Conservation (phyloP, 495 filamentous ascomycete species). For the Durotheca rogersii region DNA sequence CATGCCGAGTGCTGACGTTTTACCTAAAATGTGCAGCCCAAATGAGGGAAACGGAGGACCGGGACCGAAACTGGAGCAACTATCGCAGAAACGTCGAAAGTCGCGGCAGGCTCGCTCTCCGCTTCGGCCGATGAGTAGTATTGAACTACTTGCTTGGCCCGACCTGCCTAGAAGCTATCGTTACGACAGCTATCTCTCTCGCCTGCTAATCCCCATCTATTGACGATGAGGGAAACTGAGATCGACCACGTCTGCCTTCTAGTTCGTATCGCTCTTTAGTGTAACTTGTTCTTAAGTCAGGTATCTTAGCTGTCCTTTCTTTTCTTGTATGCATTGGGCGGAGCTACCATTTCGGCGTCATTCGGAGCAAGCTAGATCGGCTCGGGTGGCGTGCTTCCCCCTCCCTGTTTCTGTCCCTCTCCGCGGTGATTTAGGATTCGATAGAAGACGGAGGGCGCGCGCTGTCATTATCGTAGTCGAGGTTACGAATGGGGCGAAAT, state of each 20-base stretch:
- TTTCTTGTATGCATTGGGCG: constrained; percentile 25
- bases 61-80: constrained; percentile 48
- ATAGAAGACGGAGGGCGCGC: too few species aligned
- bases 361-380: constrained; percentile 26
- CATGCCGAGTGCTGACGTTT: constrained; percentile 8
- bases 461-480: too few species aligned
- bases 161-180: not conserved
- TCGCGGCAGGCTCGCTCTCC: constrained; percentile 36
- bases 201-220: not conserved
- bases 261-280: constrained; percentile 21
- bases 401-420: too few species aligned
- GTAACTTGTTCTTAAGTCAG: too few species aligned
- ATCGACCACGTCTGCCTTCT: constrained; percentile 3
- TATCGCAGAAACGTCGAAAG: constrained; percentile 42
- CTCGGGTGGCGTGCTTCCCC: constrained; percentile 6
- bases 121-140: constrained; percentile 39
- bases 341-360: constrained; percentile 25
- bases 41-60: constrained; percentile 49
- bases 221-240: not conserved
- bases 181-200: not conserved
- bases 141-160: not conserved
- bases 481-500: too few species aligned
- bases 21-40: constrained; percentile 36
- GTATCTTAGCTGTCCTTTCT: too few species aligned
- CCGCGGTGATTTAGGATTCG: too few species aligned